A percentile compares a stretch with the other conserved stretches of the same genome.
Conservation (phyloP, 2,329 filamentous ascomycete genomes). For the Trichoderma hamatum region DNA sequence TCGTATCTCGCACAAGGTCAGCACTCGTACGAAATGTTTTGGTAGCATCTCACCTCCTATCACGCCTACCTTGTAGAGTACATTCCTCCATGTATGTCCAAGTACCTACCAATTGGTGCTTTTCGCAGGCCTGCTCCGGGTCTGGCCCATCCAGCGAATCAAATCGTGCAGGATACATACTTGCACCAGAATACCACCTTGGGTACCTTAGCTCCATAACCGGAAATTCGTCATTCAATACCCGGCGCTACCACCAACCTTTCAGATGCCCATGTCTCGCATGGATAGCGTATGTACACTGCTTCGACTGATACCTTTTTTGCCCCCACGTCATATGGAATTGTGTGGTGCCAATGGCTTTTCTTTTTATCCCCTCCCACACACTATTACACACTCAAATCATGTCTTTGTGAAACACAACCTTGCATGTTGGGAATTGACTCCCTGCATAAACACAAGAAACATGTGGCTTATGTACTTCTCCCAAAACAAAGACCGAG, state of each 20-base stretch:
- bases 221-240: slow-evolving; percentile 21
- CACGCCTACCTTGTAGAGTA: neutral
- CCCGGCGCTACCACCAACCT: slow-evolving; percentile 7
- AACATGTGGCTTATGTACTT: neutral
- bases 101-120: neutral
- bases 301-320: neutral
- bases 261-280: slow-evolving; percentile 16
- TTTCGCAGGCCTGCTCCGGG: neutral
- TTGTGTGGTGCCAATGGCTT: slow-evolving; percentile 1
- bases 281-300: slow-evolving; percentile 3
- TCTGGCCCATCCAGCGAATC: slow-evolving; percentile 12
- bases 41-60: slow-evolving; percentile 8
- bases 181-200: neutral
- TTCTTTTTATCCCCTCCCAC: neutral
- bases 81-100: neutral
- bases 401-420: slow-evolving; percentile 12
- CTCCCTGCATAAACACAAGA: slow-evolving; percentile 2
- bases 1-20: neutral
- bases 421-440: neutral
- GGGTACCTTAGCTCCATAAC: slow-evolving; percentile 11
- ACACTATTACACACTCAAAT: neutral
- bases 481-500: neutral
- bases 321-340: slow-evolving; percentile 18
- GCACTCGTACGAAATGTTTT: neutral
- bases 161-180: slow-evolving; percentile 8